These are phyloP conservation scores for Guillardia theta DNA, from an alignment of 78 protist species.

Conservation along the genomic window DNA sequence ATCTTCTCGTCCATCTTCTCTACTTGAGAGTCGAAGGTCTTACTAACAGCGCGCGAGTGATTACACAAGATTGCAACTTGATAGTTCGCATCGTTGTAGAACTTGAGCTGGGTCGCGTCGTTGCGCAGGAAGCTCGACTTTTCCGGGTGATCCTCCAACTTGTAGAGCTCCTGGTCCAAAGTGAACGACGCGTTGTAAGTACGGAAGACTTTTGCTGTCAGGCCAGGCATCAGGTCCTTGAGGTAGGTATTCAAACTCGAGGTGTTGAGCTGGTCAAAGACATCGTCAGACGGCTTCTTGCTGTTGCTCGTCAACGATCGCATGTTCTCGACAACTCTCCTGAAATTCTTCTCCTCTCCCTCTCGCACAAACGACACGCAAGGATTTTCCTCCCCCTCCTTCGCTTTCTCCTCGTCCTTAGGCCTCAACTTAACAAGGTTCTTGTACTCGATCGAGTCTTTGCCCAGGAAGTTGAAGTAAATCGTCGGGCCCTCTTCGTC, in stretches of 20 bases:
- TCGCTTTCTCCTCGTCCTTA: neutral
- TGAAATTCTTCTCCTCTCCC: neutral
- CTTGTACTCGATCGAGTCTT: conserved; percentile 90
- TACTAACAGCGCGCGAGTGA: conserved; percentile 91
- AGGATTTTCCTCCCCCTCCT: neutral
- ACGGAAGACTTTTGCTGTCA: conserved; percentile 96
- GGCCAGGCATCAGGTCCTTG: conserved; percentile 79
- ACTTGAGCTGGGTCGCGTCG: conserved; percentile 15
- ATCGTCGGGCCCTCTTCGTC: neutral
- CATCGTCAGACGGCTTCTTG: conserved; percentile 6
- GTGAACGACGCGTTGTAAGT: conserved; percentile 97
- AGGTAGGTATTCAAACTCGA: neutral
- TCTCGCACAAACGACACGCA: neutral
- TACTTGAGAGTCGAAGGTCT: conserved; percentile 47
- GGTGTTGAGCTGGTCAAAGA: conserved; percentile 72
- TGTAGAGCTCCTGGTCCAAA: conserved; percentile 63
- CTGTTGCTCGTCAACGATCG: conserved; percentile 41
- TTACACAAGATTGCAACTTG: conserved; percentile 93
- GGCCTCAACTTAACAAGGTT: conserved; percentile 72
- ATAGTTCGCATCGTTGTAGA: conserved; percentile 42
- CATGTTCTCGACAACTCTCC: conserved; percentile 50
- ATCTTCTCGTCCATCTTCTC: conserved; percentile 39
- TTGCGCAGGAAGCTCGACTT: neutral
- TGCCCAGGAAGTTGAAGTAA: conserved; percentile 94
- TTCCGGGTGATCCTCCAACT: neutral